Evolutionary conservation across 805 yeast genomes (phyloP).

Genomic region (Suhomyces pyralidae): DNA sequence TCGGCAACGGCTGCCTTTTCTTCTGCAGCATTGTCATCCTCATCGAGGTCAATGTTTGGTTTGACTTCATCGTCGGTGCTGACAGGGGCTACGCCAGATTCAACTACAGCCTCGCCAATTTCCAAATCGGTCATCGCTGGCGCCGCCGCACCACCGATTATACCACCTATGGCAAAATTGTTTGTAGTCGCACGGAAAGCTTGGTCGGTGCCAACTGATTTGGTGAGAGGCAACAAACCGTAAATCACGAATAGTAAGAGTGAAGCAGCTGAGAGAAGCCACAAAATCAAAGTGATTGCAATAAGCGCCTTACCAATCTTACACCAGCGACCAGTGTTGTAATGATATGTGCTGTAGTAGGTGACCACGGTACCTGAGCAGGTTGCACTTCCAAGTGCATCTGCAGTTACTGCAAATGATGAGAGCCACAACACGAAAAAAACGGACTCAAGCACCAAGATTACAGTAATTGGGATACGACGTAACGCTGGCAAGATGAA

Average conservation of each 20-base stretch:
- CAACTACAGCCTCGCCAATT: background rate
- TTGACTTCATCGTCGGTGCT: background rate
- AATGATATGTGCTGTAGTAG: constrained; percentile 1
- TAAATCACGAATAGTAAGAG: constrained; percentile 14
- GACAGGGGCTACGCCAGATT: background rate
- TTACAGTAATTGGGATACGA: constrained; percentile 9
- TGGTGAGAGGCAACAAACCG: constrained; percentile 15
- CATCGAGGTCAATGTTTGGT: background rate
- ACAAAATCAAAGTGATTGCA: constrained; percentile 18
- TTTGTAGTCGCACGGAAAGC: background rate
- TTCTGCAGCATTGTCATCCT: background rate
- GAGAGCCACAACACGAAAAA: constrained; percentile 22
- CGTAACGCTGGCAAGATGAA: constrained; percentile 9
- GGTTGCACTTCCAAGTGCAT: constrained; percentile 14
- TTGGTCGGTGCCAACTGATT: background rate
- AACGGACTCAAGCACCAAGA: constrained; percentile 14
- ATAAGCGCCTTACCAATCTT: constrained; percentile 19
- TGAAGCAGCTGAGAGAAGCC: constrained; percentile 18
- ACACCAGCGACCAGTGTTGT: constrained; percentile 11
- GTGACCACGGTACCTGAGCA: constrained; percentile 5
- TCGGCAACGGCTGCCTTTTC: background rate
- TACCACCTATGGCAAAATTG: constrained; percentile 2
- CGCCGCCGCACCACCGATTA: background rate
- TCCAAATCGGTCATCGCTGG: background rate
- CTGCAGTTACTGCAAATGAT: constrained; percentile 20